These are phyloP conservation scores for Trichophaea hybrida DNA, from an alignment of 2,329 filamentous ascomycete species.

Conservation along the genomic window DNA sequence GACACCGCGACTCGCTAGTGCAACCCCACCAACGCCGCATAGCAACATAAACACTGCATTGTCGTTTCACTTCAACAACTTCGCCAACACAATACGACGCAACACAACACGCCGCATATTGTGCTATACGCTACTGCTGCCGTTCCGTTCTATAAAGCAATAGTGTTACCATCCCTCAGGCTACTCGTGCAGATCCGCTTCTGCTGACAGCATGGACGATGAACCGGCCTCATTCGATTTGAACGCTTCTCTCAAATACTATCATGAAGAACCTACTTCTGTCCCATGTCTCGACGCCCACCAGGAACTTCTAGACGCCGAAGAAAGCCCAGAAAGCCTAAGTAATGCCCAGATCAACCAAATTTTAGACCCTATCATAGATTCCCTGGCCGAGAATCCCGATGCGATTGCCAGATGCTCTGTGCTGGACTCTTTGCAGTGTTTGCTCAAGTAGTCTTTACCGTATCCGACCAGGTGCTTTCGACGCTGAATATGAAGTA, in stretches of 20 bases:
- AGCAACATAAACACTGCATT: no score
- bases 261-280: slow-evolving; percentile 78
- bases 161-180: no score
- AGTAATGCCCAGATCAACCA: slow-evolving; percentile 66
- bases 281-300: slow-evolving; percentile 81
- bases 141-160: no score
- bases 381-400: slow-evolving; percentile 80
- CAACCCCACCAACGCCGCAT: no score
- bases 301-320: slow-evolving; percentile 70
- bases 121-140: no score
- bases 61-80: no score
- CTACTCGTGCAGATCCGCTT: background rate
- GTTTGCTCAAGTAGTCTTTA: slow-evolving; percentile 67
- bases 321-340: slow-evolving; percentile 75
- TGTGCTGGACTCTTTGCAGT: slow-evolving; percentile 85
- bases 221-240: slow-evolving; percentile 70
- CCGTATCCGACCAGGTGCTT: background rate
- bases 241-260: slow-evolving; percentile 90
- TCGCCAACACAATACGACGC: no score
- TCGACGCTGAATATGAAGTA: slow-evolving; percentile 31
- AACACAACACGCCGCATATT: no score
- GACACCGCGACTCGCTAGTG: no score
- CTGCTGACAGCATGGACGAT: slow-evolving; percentile 41
- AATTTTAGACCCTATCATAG: slow-evolving; percentile 80
- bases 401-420: slow-evolving; percentile 68